These are phyloP conservation scores for Podospora conica DNA, from an alignment of 495 filamentous ascomycete genomes.

Conservation along the genomic window DNA sequence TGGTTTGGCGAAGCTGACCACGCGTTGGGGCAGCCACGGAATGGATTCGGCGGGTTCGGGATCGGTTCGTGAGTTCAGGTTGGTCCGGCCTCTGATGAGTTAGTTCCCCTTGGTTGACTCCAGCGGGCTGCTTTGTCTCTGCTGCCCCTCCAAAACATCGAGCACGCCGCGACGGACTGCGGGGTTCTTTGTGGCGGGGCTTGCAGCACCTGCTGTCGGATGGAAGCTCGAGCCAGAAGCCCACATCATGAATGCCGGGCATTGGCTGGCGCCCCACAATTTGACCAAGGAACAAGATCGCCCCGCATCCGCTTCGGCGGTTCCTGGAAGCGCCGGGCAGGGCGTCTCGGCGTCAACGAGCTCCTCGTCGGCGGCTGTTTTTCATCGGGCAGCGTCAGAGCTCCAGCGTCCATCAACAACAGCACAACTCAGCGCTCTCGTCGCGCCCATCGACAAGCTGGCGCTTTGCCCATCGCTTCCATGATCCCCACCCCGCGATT, in stretches of 20 bases:
- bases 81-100: neutral
- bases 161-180: neutral
- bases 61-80: neutral
- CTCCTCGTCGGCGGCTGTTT: neutral
- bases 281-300: neutral
- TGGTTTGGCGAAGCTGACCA: neutral
- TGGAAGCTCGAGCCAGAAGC: neutral
- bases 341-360: neutral
- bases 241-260: neutral
- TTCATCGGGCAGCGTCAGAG: neutral
- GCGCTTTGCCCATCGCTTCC: neutral
- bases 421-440: neutral
- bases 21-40: neutral
- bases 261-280: neutral
- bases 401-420: neutral
- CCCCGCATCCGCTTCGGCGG: neutral
- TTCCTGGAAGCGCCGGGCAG: neutral
- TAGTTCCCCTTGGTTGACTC: neutral
- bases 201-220: too few relatives aligned
- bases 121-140: neutral
- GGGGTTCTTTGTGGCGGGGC: conserved; percentile 4
- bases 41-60: neutral
- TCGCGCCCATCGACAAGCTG: neutral
- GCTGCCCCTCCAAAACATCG: neutral
- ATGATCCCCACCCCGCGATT: neutral